Base-by-base conservation (phyloP, 768 basidiomycete genomes). In the Boletus vinaceobasis region DNA sequence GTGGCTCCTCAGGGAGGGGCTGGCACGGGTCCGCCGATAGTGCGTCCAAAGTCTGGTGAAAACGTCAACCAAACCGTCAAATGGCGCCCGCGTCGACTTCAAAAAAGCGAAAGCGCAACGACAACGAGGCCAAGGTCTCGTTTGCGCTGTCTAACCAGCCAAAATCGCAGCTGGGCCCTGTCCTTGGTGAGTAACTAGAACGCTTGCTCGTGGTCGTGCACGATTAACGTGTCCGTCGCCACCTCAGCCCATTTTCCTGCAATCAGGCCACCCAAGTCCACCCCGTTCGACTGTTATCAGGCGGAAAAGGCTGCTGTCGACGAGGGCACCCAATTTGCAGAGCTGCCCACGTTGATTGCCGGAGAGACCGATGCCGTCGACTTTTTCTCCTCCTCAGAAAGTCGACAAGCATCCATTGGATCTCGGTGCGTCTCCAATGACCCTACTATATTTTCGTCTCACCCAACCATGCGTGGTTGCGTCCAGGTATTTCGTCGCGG, bases 311-410 rank as follows among this genome's bases (percentile, higher is more conserved):
- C 45, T 5, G 52, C 68, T 33, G 63, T 58, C 7, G 64, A 62
- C n/a, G 60, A 56, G 45, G 73, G 66, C 32, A n/a, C 36, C 14
- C 52, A 56, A 1, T 78, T 78, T 45, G 67, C 65, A 14, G 61
- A 65, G 19, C 72, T 58, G 59, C 65, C 40, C 35, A 62, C 48
- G 46, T 64, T 90, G 14, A 75, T 96, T 23, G 90, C 84, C 0
- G 95, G 88, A 5, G 93, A 96, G 74, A 89, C 90, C n/a, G 78
- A 85, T 29, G 76, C 81, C 19, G 82, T 97, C 44, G 93, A 97
- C 66, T 93, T 88, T 72, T 82, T 84, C 60, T 85, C 89, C 51
- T 77, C 82, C 27, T 77, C 81, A 26, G 82, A 84, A 62, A 76
- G 68, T 48, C 67, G 75, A 61, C 68, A 74, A 5, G 79, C 80